Percentiles rank a stretch among this genome's conserved stretches.
phyloP scores from a whole-genome alignment of 2,329 filamentous ascomycete genomes.

The Fusarium musae region DNA sequence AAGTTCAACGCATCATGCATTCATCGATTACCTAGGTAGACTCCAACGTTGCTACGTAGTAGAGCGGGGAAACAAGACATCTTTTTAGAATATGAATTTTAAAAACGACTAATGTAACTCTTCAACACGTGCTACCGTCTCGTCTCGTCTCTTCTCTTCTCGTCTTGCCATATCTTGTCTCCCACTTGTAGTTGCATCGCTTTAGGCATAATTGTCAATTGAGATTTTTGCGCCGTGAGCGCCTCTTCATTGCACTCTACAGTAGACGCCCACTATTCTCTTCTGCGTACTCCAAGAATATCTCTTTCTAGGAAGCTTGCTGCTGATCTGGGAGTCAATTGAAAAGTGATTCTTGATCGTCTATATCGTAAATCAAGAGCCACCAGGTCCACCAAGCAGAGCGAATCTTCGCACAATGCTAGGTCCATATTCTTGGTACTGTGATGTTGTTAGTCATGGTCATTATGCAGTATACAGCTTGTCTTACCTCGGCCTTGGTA shows the following conservation, averaged over 20 bases:
- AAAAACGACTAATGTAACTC: conserved; percentile 36
- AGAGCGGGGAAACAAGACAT: conserved; percentile 13
- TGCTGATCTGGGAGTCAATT: conserved; percentile 15
- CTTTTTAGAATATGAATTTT: conserved; percentile 26
- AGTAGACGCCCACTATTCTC: neutral
- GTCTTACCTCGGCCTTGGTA: conserved; percentile 78
- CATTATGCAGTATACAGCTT: neutral
- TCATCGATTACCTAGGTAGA: neutral
- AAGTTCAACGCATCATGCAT: conserved; percentile 18
- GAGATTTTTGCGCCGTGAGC: conserved; percentile 38
- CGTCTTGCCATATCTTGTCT: conserved; percentile 16
- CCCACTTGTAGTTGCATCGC: conserved; percentile 33
- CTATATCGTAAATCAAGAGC: conserved; percentile 63
- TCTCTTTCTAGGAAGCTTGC: neutral
- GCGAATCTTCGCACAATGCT: conserved; percentile 96
- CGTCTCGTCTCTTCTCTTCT: conserved; percentile 8
- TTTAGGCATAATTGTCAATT: conserved; percentile 41
- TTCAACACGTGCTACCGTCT: conserved; percentile 29
- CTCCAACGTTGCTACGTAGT: neutral
- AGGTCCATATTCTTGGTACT: conserved; percentile 96
- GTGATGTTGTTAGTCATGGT: conserved; percentile 32
- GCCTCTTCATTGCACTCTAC: conserved; percentile 30
- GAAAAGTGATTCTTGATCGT: conserved; percentile 29
- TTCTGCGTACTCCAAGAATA: conserved; percentile 2
- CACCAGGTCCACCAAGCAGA: conserved; percentile 89